Evolutionary conservation across 148 eudicot genomes (phyloP).

Genomic region (Hydrangea macrophylla): DNA sequence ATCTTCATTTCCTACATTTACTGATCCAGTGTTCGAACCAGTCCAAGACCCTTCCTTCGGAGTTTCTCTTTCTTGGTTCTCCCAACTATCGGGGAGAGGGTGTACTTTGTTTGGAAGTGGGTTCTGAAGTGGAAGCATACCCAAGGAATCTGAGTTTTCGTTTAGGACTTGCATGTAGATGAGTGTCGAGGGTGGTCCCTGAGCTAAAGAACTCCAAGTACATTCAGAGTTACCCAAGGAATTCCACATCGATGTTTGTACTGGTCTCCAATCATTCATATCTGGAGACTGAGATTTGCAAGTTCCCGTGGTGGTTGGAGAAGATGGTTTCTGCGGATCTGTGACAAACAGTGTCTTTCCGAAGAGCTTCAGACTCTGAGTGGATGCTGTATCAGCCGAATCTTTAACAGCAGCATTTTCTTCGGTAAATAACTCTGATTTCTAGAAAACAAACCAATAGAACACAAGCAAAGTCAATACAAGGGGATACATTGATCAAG

Average conservation of each 20-base stretch:
- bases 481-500: not conserved
- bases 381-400: conserved; percentile 29
- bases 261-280: conserved; percentile 20
- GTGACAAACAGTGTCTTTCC: conserved; percentile 63
- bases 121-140: conserved; percentile 15
- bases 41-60: conserved; percentile 44
- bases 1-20: conserved; percentile 18
- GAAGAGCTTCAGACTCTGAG: conserved; percentile 66
- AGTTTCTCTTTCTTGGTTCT: conserved; percentile 28
- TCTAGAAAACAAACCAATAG: conserved; percentile 33
- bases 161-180: conserved; percentile 15
- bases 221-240: conserved; percentile 9
- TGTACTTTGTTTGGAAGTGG: conserved; percentile 18
- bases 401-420: conserved; percentile 30
- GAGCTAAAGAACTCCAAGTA: conserved; percentile 13
- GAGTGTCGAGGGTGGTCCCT: conserved; percentile 13
- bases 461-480: conserved; percentile 4
- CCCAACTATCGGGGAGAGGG: conserved; percentile 1
- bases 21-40: conserved; percentile 35
- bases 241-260: conserved; percentile 12
- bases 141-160: conserved; percentile 17
- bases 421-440: conserved; percentile 45
- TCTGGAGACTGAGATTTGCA: conserved; percentile 26
- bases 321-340: conserved; percentile 29
- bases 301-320: conserved; percentile 18